phyloP scores from a whole-genome alignment of 1,284 basidiomycete genomes.

The Pulveroboletus sp. region DNA sequence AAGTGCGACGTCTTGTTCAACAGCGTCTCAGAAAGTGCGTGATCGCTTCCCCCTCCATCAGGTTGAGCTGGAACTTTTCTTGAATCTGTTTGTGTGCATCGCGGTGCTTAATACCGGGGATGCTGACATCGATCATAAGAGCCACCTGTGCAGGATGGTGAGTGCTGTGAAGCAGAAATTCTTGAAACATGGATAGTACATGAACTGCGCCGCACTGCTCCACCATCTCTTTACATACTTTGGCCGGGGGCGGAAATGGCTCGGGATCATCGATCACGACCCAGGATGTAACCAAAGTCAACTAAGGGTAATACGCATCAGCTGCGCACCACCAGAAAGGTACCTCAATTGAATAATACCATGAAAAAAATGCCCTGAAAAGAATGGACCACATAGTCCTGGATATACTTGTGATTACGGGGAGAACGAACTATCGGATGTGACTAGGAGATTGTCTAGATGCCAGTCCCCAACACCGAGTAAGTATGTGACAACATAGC shows the following conservation, averaged over 20 bases:
- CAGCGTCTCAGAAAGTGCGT: constrained; percentile 88
- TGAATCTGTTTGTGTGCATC: constrained; percentile 86
- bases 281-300: constrained; percentile 98
- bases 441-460: constrained; percentile 90
- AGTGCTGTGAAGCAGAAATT: constrained; percentile 96
- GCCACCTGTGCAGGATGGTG: constrained; percentile 89
- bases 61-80: constrained; percentile 93
- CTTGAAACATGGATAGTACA: constrained; percentile 94
- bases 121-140: constrained; percentile 97
- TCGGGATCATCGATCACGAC: constrained; percentile 82
- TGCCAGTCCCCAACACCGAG: constrained; percentile 97
- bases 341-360: constrained; percentile 39
- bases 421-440: constrained; percentile 76
- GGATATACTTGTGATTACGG: constrained; percentile 9
- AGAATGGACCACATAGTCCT: neutral
- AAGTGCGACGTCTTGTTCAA: constrained; percentile 95
- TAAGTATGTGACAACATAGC: constrained; percentile 85
- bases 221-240: constrained; percentile 99
- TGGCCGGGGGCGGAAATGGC: constrained; percentile 96
- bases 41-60: constrained; percentile 95
- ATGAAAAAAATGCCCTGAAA: constrained; percentile 79
- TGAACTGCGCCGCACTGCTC: constrained; percentile 93
- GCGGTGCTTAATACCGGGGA: constrained; percentile 95
- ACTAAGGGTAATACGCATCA: constrained; percentile 46
- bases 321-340: neutral